These are phyloP conservation scores for Hymenoscyphus albidus DNA, from an alignment of 2,329 filamentous ascomycete species.

Conservation along the genomic window DNA sequence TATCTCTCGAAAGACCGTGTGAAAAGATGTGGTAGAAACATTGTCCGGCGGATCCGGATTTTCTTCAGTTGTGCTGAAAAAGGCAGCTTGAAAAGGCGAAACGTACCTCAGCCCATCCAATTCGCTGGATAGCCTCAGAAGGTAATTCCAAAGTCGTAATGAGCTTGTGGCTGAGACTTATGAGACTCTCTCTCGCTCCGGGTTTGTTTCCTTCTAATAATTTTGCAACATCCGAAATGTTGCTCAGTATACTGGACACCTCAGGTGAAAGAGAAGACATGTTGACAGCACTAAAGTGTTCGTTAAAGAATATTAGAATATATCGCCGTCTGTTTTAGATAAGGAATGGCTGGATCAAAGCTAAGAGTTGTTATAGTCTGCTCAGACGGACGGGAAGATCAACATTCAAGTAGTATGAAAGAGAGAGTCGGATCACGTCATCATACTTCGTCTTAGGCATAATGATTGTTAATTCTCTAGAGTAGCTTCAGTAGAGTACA, in stretches of 20 bases:
- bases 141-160: constrained; percentile 34
- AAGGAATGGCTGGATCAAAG: too few relatives aligned
- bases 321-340: too few relatives aligned
- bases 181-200: constrained; percentile 38
- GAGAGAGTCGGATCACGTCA: too few relatives aligned
- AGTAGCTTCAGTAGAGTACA: too few relatives aligned
- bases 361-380: too few relatives aligned
- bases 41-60: too few relatives aligned
- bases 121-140: constrained; percentile 37
- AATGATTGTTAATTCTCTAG: too few relatives aligned
- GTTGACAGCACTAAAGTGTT: not conserved
- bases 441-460: too few relatives aligned
- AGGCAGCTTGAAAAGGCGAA: not conserved
- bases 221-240: constrained; percentile 24
- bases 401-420: too few relatives aligned
- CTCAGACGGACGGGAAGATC: too few relatives aligned
- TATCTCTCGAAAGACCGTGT: not conserved
- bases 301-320: not conserved
- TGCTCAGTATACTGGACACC: not conserved
- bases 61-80: not conserved
- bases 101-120: constrained; percentile 40
- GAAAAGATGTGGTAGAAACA: not conserved
- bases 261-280: not conserved
- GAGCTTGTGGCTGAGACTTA: constrained; percentile 37
- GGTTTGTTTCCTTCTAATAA: constrained; percentile 35